Evolutionary conservation across 441 rosid genomes (phyloP).

Genomic region (Manihot esculenta): DNA sequence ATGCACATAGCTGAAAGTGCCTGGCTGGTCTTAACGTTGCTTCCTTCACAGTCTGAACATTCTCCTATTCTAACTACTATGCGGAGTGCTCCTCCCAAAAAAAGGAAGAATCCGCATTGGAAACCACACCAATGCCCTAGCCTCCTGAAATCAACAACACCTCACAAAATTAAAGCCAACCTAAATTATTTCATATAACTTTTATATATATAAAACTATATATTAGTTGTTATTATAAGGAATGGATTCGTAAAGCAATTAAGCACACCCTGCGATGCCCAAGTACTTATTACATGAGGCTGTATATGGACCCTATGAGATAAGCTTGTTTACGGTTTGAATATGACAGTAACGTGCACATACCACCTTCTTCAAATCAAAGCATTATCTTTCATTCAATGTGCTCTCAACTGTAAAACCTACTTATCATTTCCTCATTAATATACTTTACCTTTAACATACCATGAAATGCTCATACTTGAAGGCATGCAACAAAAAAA

Average conservation of each 20-base stretch:
- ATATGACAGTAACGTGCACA: conserved; percentile 27
- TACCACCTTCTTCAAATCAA: background rate
- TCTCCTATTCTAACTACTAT: conserved; percentile 56
- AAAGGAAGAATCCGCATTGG: conserved; percentile 52
- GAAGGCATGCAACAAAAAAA: no score
- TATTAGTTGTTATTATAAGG: no score
- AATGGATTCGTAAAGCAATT: background rate
- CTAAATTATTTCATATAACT: no score
- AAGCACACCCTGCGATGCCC: conserved; percentile 31
- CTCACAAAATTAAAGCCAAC: no score
- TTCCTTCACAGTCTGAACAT: conserved; percentile 59
- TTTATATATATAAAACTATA: no score
- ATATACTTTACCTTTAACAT: conserved; percentile 11
- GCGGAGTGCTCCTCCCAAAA: no score
- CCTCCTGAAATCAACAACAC: background rate
- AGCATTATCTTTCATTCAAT: conserved; percentile 35
- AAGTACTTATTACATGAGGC: conserved; percentile 39
- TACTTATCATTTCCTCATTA: conserved; percentile 28
- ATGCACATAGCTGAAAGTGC: conserved; percentile 55
- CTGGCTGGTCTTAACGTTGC: conserved; percentile 38
- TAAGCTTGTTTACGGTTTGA: conserved; percentile 17
- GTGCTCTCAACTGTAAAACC: conserved; percentile 42
- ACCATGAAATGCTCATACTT: no score
- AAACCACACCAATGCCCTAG: no score
- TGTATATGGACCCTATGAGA: conserved; percentile 35